Base-by-base conservation (phyloP, 176 grass and related monocot species). In the Cenchrus fungigraminus region DNA sequence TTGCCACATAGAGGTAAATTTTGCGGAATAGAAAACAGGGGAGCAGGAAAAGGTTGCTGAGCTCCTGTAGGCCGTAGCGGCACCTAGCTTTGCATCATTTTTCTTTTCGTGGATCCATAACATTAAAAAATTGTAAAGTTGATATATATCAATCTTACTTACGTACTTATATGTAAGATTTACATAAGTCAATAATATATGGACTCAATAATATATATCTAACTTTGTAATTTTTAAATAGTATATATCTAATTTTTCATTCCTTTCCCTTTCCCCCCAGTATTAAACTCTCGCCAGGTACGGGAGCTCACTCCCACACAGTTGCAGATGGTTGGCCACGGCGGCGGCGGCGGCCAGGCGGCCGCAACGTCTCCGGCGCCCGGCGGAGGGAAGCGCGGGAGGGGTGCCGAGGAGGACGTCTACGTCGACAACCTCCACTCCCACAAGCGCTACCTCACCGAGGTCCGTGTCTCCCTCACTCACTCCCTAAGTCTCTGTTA, bases 391-490 rank as follows among this genome's bases (percentile, higher is more conserved):
- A 91, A 95, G 91, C 83, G 91, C 53, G 83, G 91, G 44, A 91
- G 91, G 73, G 88, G 75, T 66, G 72, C 86, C 9, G 88, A 95
- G 67, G 91, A 92, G 44, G 91, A 91, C 80, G 91, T 95, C 53
- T 92, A 95, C 81, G 74, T 95, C 53, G 93, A 95, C 86, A 92
- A 95, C 71, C 91, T 95, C 67, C 88, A 91, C 77, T 92, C 88
- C 61, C 84, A 86, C 86, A 95, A 95, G 81, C 90, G 88, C 58
- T 95, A 95, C 76, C 90, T 95, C 58, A 95, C 83, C 25, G 88
- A 95, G 93, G 93, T 95, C 57, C 46, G 19, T 61, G 2, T 32
- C 16, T 75, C 79, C 6, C 47, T 67, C 47, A 60, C 47, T 29
- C 34, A 34, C 34, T 34, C 34, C 34, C 34, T 34, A 3, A 29